A percentile compares a stretch with the other conserved stretches of the same genome.
These are phyloP conservation scores for Physaria fendleri DNA, from an alignment of 345 rosid genomes.

Conservation along the genomic window DNA sequence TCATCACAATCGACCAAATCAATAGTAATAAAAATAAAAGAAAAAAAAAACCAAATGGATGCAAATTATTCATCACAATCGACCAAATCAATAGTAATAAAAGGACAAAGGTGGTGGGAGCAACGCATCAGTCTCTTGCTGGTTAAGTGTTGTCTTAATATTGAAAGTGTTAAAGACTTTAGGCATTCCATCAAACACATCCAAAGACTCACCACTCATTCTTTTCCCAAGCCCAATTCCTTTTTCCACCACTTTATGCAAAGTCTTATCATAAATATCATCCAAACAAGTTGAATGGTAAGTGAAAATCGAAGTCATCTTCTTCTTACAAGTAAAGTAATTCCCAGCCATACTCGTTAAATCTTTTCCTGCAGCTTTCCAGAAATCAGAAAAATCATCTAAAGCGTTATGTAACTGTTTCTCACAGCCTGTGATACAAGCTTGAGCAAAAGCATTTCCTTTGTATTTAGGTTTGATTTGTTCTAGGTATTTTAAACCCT, in stretches of 20 bases:
- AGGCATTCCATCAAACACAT: slow-evolving; percentile 28
- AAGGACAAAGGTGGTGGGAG: slow-evolving; percentile 34
- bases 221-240: slow-evolving; percentile 31
- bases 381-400: slow-evolving; percentile 30
- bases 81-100: slow-evolving; percentile 29
- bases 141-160: slow-evolving; percentile 29
- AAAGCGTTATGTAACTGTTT: slow-evolving; percentile 21
- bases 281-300: slow-evolving; percentile 29
- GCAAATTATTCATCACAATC: slow-evolving; percentile 22
- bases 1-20: slow-evolving; percentile 24
- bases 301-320: slow-evolving; percentile 21
- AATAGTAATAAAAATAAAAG: too few relatives aligned
- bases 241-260: slow-evolving; percentile 23
- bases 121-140: slow-evolving; percentile 27
- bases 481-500: slow-evolving; percentile 31
- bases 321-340: slow-evolving; percentile 29
- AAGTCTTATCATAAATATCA: slow-evolving; percentile 26
- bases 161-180: slow-evolving; percentile 31
- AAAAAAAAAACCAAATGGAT: slow-evolving; percentile 16
- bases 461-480: slow-evolving; percentile 23
- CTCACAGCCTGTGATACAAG: slow-evolving; percentile 17
- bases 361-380: slow-evolving; percentile 28
- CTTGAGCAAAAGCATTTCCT: slow-evolving; percentile 22
- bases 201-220: slow-evolving; percentile 33
- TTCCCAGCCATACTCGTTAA: slow-evolving; percentile 25